Evolutionary conservation across 371 early-diverging fungal species (phyloP), one percentile per base, ranked within the genome.

Genomic region (Mucor sp.): DNA sequence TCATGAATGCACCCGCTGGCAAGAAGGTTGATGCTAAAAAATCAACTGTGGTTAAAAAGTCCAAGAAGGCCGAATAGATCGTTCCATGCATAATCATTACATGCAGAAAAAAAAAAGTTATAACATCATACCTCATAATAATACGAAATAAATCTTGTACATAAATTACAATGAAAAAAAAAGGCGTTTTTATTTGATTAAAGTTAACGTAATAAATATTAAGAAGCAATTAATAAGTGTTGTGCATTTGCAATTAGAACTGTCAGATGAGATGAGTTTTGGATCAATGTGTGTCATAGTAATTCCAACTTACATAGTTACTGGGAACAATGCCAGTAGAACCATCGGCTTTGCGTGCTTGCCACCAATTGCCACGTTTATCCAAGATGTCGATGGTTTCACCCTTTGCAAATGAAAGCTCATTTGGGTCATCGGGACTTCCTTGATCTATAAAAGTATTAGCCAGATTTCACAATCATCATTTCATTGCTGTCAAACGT

Each of bases 321-420:
- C 92, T 91, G 57, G 98, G 98, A 17, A 91, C 96, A 80, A 97
- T 96, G 65, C 98, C 98, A 15, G 88, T 76, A 9, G 85, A 72
- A 19, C 96, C 96, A 70, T 95, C 92, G 48, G 80, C 76, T 65
- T 90, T 91, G 65, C 89, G 88, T 43, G 93, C 97, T 77, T 94
- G 92, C 97, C 97, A 97, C 97, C 97, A 97, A 70, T 95, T 94
- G 74, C 97, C 97, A 78, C 91, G 89, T 72, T 87, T 93, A 76
- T 96, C 95, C 32, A 93, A 72, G 65, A 98, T 89, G 30, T 94
- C 94, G 72, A 98, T 76, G 1, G 86, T 63, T 60, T 97, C 96
- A 69, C 91, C 93, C 85, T 96, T 96, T n/a, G 71, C 69, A 74
- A 97, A 95, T 3, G 92, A 90, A 8, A 98, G 76, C 77, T 98